Conservation (phyloP, 2,329 filamentous ascomycete genomes). For the Diaporthe sp. region DNA sequence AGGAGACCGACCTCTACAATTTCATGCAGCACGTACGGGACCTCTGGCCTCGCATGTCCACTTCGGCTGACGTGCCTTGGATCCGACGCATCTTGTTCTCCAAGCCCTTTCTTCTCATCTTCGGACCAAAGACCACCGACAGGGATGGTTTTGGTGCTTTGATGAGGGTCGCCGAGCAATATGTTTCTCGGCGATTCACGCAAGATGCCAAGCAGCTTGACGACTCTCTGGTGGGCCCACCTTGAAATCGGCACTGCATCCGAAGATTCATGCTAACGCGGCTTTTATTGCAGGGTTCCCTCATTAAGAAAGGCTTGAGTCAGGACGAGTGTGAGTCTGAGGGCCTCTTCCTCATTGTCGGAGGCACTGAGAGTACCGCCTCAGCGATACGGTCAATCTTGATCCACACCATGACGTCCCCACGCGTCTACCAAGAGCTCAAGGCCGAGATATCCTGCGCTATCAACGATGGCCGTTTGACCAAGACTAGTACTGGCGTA, state of each 20-base stretch:
- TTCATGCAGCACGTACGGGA: constrained; percentile 55
- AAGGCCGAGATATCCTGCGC: constrained; percentile 38
- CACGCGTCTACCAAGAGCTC: constrained; percentile 35
- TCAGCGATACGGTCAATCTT: constrained; percentile 58
- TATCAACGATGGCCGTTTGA: neutral
- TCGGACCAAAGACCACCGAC: constrained; percentile 17
- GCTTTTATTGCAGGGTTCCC: constrained; percentile 51
- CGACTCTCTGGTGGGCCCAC: neutral
- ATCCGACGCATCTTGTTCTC: constrained; percentile 56
- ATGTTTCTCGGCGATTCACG: neutral
- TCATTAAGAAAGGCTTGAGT: constrained; percentile 57
- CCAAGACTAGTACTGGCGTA: neutral
- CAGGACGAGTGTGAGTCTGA: constrained; percentile 57
- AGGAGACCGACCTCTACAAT: constrained; percentile 55
- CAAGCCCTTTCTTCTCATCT: constrained; percentile 44
- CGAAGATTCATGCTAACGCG: neutral
- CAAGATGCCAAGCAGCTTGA: neutral
- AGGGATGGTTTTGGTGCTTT: constrained; percentile 20
- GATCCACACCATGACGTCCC: constrained; percentile 38
- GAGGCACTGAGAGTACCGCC: constrained; percentile 65
- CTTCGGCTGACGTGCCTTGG: constrained; percentile 57
- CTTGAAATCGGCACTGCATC: too few species aligned
- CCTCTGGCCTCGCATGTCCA: constrained; percentile 53
- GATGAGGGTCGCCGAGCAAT: neutral
- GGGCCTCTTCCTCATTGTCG: constrained; percentile 47